Percentiles rank a stretch among this genome's conserved stretches.
Evolutionary conservation across 2,329 filamentous ascomycete genomes (phyloP).

Genomic region (Colletotrichum magnum): DNA sequence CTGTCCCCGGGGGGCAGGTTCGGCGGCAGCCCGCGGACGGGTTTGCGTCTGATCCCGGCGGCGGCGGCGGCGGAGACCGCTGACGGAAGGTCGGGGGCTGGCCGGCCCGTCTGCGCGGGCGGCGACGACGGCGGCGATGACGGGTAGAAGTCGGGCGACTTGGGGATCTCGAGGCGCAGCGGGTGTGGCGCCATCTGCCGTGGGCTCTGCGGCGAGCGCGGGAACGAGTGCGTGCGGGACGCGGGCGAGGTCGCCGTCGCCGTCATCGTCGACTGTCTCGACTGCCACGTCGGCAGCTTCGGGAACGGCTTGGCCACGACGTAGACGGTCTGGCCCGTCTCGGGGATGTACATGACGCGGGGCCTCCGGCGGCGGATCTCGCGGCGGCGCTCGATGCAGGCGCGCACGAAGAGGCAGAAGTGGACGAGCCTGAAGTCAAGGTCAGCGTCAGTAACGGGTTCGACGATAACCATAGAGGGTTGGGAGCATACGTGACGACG

Average conservation of each 20-base stretch:
- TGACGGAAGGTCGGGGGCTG: too few relatives aligned
- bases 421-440: constrained; percentile 40
- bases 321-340: constrained; percentile 43
- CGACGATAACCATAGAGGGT: neutral
- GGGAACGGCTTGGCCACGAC: constrained; percentile 42
- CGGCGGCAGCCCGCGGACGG: constrained; percentile 20
- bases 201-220: constrained; percentile 7
- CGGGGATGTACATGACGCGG: constrained; percentile 44
- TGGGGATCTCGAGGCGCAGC: neutral
- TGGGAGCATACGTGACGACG: neutral
- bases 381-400: constrained; percentile 44
- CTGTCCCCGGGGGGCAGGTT: neutral
- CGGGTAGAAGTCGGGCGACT: neutral
- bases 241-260: too few relatives aligned
- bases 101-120: constrained; percentile 13
- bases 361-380: constrained; percentile 40
- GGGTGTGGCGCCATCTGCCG: neutral
- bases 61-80: neutral
- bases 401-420: constrained; percentile 47
- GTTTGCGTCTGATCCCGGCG: constrained; percentile 19
- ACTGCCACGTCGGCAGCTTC: constrained; percentile 20
- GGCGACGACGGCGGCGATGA: neutral
- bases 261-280: neutral
- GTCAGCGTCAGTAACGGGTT: neutral
- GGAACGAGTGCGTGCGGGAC: constrained; percentile 4